Conservation (phyloP, 345 rosid species). For the Euphorbia lathyris region DNA sequence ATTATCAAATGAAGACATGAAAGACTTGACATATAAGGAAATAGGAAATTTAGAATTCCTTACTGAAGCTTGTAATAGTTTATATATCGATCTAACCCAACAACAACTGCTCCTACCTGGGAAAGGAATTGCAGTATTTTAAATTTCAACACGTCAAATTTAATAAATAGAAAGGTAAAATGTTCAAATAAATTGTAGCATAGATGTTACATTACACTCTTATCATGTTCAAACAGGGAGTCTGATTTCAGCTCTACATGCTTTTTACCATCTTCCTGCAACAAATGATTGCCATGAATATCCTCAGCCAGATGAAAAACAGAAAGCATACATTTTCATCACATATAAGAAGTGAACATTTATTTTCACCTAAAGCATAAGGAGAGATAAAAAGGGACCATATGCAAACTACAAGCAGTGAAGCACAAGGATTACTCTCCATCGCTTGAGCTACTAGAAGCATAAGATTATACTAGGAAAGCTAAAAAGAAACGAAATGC, state of each 20-base stretch:
- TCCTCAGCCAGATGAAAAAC: not conserved
- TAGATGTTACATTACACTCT: slow-evolving; percentile 50
- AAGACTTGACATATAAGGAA: slow-evolving; percentile 7
- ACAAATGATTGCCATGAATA: not conserved
- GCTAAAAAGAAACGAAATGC: not conserved
- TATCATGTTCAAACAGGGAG: slow-evolving; percentile 66
- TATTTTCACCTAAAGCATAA: not conserved
- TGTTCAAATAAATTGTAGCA: slow-evolving; percentile 11
- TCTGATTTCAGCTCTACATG: slow-evolving; percentile 57
- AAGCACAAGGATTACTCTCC: too few relatives aligned
- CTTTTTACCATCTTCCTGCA: slow-evolving; percentile 83
- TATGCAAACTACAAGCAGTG: not conserved
- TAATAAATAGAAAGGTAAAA: not conserved
- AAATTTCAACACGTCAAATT: slow-evolving; percentile 15
- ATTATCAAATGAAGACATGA: not conserved
- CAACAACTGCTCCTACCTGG: slow-evolving; percentile 97
- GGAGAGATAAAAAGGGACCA: not conserved
- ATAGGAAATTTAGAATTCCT: slow-evolving; percentile 26
- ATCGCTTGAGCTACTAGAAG: not conserved
- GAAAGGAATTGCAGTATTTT: slow-evolving; percentile 20
- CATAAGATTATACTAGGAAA: not conserved
- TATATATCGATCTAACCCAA: slow-evolving; percentile 71
- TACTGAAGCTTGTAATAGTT: slow-evolving; percentile 97
- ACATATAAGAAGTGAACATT: slow-evolving; percentile 3
- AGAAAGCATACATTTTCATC: too few relatives aligned